Conservation (phyloP, 208 protist genomes). For the Herpetomonas muscarum region DNA sequence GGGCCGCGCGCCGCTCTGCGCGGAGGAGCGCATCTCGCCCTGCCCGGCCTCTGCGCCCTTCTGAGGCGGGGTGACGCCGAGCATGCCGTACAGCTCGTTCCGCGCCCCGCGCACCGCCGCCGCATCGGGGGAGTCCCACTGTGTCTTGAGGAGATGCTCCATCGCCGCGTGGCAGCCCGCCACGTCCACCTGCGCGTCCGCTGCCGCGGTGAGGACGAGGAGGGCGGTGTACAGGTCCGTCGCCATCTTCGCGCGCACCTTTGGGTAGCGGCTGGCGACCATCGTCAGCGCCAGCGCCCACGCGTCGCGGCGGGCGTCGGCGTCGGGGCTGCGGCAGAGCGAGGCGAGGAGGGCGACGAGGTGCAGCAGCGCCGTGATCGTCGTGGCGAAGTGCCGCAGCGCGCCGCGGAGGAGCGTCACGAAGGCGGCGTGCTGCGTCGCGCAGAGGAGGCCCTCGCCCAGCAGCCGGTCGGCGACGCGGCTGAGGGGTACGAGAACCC, state of each 20-base stretch:
- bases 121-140: slow-evolving; percentile 82
- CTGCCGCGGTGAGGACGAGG: slow-evolving; percentile 49
- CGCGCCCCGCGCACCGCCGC: slow-evolving; percentile 49
- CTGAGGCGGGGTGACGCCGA: slow-evolving; percentile 43
- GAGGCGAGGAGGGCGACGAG: slow-evolving; percentile 62
- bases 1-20: slow-evolving; percentile 5
- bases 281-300: slow-evolving; percentile 78
- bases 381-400: slow-evolving; percentile 66
- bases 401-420: slow-evolving; percentile 64
- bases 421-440: slow-evolving; percentile 31
- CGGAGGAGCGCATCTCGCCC: slow-evolving; percentile 11
- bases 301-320: slow-evolving; percentile 39
- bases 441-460: slow-evolving; percentile 45
- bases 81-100: slow-evolving; percentile 74
- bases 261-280: slow-evolving; percentile 89
- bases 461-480: slow-evolving; percentile 57
- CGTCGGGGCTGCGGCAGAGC: slow-evolving; percentile 55
- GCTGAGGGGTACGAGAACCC: slow-evolving; percentile 78
- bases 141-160: slow-evolving; percentile 45
- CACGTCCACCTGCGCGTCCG: background rate
- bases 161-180: slow-evolving; percentile 46
- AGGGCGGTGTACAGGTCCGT: slow-evolving; percentile 87
- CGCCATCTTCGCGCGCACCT: slow-evolving; percentile 81
- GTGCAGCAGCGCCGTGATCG: slow-evolving; percentile 70
- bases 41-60: background rate